Base-by-base conservation (phyloP, 129 eudicot genomes). In the Tanacetum coccineum region DNA sequence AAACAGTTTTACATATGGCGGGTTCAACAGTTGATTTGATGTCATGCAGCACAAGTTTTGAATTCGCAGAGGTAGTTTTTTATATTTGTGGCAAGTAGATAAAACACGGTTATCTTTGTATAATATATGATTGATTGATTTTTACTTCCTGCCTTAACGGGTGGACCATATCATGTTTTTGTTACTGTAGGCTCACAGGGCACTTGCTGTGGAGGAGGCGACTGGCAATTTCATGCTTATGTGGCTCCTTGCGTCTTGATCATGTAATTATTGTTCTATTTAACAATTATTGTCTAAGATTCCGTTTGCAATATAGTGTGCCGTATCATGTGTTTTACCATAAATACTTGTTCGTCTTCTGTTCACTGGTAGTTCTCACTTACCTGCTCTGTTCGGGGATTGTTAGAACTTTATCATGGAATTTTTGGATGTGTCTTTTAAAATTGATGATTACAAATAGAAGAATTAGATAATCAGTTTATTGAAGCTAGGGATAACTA, bases 161-260 rank as follows among this genome's bases (percentile, higher is more conserved):
- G n/a, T n/a, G n/a, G n/a, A n/a, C n/a, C n/a, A n/a, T n/a, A n/a
- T n/a, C 28, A 72, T 68, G 26, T 48, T n/a, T 70, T 20, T 64
- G 67, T 58, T 65, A 50, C 53, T 56, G 13, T 71, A 94, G 99
- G 93, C 83, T 71, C 89, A 77, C 53, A 84, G 70, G 76, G 93
- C 84, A 30, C 91, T 89, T 75, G 74, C 85, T 74, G 90, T 81
- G 81, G 96, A 89, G 81, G 99, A 94, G 75, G 96, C 99, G 57
- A 79, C 90, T 57, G 81, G 87, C 95, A 40, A 54, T 89, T 77
- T 83, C 99, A 48, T 84, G 90, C 81, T 45, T 94, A 61, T 94
- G 99, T 79, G 99, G 99, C 62, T 81, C 96, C 65, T 66, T 94
- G 81, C 86, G 96, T 69, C 90, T 94, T 73, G 99, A 89, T 76